Conservation (phyloP, 2,329 filamentous ascomycete genomes). For the Pseudogymnoascus sp. region DNA sequence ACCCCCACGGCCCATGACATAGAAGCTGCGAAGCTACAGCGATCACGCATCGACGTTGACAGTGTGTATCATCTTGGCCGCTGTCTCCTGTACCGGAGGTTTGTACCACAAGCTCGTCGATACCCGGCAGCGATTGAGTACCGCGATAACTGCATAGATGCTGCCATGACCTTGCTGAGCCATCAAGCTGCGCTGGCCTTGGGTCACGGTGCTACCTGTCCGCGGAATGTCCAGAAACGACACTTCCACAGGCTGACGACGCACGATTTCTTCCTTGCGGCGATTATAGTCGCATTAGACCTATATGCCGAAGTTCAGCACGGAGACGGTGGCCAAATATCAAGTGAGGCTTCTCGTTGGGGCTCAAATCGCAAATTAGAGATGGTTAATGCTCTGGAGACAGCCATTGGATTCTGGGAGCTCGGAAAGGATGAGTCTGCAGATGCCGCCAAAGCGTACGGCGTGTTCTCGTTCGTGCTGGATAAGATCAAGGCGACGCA, state of each 20-base stretch:
- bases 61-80: constrained; percentile 11
- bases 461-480: constrained; percentile 15
- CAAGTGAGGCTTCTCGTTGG: constrained; percentile 3
- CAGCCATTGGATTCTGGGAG: constrained; percentile 10
- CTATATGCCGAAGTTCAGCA: constrained; percentile 11
- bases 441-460: constrained; percentile 15
- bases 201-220: neutral
- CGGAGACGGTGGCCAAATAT: neutral
- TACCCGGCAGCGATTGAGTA: constrained; percentile 7
- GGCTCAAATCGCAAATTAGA: constrained; percentile 7
- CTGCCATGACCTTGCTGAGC: constrained; percentile 11
- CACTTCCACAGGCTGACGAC: constrained; percentile 11
- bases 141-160: constrained; percentile 9
- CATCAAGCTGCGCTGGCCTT: constrained; percentile 13
- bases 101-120: neutral
- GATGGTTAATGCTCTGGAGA: constrained; percentile 14
- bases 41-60: constrained; percentile 3
- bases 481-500: constrained; percentile 8
- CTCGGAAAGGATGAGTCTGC: constrained; percentile 13
- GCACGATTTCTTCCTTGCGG: constrained; percentile 14
- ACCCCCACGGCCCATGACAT: neutral
- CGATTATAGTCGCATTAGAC: constrained; percentile 14
- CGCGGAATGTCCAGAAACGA: constrained; percentile 3
- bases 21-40: neutral
- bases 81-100: constrained; percentile 12